A percentile compares a stretch with the other conserved stretches of the same genome.
Conservation (phyloP, 2,329 filamentous ascomycete species). For the Xylariaceae sp. region DNA sequence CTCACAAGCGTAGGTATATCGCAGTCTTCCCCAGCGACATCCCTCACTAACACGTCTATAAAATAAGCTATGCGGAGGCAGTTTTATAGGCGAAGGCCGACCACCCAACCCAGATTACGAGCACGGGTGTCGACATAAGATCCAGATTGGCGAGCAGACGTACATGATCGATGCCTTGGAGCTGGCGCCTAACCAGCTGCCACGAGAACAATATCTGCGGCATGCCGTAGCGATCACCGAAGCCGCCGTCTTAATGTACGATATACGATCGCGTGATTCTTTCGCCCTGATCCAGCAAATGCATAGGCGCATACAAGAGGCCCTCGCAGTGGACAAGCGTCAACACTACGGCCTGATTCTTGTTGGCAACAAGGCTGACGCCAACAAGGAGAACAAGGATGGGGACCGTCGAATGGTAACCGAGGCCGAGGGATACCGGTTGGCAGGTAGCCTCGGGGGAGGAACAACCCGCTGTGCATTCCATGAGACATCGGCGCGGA, state of each 20-base stretch:
- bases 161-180: constrained; percentile 48
- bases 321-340: constrained; percentile 27
- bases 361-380: constrained; percentile 46
- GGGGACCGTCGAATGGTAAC: constrained; percentile 38
- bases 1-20: constrained; percentile 43
- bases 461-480: constrained; percentile 33
- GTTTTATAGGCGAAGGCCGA: constrained; percentile 35
- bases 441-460: constrained; percentile 29
- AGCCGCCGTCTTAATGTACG: constrained; percentile 43
- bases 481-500: constrained; percentile 44
- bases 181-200: constrained; percentile 43
- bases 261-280: constrained; percentile 37
- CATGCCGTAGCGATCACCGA: constrained; percentile 49
- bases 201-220: constrained; percentile 42
- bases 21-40: constrained; percentile 1
- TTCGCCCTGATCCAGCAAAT: constrained; percentile 27
- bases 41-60: neutral
- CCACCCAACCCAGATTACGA: constrained; percentile 35
- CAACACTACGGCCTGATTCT: constrained; percentile 30
- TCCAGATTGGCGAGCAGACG: constrained; percentile 39
- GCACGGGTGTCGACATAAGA: constrained; percentile 43
- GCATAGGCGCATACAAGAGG: constrained; percentile 34
- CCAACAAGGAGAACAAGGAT: constrained; percentile 30
- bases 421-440: constrained; percentile 41
- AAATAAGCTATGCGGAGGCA: constrained; percentile 44